These are phyloP conservation scores for Knoxia roxburghii DNA, from an alignment of 257 asterid genomes.

Conservation along the genomic window DNA sequence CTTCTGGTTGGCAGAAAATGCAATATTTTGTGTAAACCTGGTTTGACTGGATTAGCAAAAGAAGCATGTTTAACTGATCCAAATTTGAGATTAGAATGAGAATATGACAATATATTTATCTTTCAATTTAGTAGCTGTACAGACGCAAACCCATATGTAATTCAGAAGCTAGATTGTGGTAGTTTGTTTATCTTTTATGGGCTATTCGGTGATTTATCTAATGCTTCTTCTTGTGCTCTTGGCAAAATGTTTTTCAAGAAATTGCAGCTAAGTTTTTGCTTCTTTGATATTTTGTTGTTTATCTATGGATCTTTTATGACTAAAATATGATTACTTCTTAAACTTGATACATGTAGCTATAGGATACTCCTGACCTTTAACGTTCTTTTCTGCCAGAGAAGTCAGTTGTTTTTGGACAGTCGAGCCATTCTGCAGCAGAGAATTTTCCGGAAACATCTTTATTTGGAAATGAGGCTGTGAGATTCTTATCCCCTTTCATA, in stretches of 20 bases:
- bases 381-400: slow-evolving; percentile 33
- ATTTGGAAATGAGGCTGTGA: slow-evolving; percentile 46
- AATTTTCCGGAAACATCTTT: slow-evolving; percentile 29
- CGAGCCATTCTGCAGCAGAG: slow-evolving; percentile 30
- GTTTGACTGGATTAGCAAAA: not conserved
- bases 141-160: not conserved
- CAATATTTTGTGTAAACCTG: not conserved
- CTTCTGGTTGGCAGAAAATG: not conserved
- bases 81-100: not conserved
- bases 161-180: not conserved
- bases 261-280: not conserved
- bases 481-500: slow-evolving; percentile 22
- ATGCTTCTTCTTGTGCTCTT: not conserved
- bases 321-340: too few relatives aligned
- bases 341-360: slow-evolving; percentile 1
- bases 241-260: not conserved
- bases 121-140: not conserved
- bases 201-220: not conserved
- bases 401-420: slow-evolving; percentile 29
- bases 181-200: too few relatives aligned
- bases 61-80: not conserved
- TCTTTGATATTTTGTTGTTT: not conserved
- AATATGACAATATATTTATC: not conserved
- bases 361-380: not conserved
- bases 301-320: not conserved